Conservation (phyloP, 2,329 filamentous ascomycete genomes). For the Bipolaris victoriae region DNA sequence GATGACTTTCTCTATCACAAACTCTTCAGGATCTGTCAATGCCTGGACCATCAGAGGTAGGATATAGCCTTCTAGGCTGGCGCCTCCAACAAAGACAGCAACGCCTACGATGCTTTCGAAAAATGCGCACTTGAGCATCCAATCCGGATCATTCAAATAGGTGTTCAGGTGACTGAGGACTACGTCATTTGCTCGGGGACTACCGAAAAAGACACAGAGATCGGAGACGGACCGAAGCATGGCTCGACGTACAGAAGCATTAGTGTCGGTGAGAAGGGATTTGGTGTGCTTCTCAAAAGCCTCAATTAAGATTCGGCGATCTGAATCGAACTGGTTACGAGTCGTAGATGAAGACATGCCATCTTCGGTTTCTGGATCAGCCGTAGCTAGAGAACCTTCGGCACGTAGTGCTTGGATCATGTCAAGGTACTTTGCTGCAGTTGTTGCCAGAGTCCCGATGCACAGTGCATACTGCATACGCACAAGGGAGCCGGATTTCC, state of each 20-base stretch:
- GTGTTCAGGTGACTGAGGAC: slow-evolving; percentile 95
- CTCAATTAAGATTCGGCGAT: slow-evolving; percentile 80
- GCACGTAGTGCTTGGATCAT: slow-evolving; percentile 87
- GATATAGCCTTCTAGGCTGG: slow-evolving; percentile 92
- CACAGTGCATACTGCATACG: slow-evolving; percentile 93
- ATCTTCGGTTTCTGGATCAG: slow-evolving; percentile 81
- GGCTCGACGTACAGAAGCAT: slow-evolving; percentile 84
- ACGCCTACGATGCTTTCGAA: slow-evolving; percentile 96
- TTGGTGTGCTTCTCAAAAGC: slow-evolving; percentile 90
- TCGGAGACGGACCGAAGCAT: slow-evolving; percentile 91
- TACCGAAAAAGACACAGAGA: slow-evolving; percentile 93
- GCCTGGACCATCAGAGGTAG: slow-evolving; percentile 95
- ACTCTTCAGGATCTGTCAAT: slow-evolving; percentile 89
- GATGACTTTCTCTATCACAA: slow-evolving; percentile 88
- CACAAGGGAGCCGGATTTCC: slow-evolving; percentile 68
- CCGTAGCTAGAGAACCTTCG: slow-evolving; percentile 77
- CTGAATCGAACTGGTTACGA: slow-evolving; percentile 84
- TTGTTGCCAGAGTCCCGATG: slow-evolving; percentile 84
- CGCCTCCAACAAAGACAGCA: slow-evolving; percentile 85
- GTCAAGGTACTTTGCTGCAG: slow-evolving; percentile 83
- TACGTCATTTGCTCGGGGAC: slow-evolving; percentile 91
- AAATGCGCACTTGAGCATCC: slow-evolving; percentile 95
- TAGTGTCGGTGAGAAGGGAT: slow-evolving; percentile 82
- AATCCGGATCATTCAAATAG: slow-evolving; percentile 94
- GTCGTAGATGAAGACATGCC: slow-evolving; percentile 72